These are phyloP conservation scores for Fusarium lateritium DNA, from an alignment of 2,329 filamentous ascomycete genomes.

Conservation along the genomic window DNA sequence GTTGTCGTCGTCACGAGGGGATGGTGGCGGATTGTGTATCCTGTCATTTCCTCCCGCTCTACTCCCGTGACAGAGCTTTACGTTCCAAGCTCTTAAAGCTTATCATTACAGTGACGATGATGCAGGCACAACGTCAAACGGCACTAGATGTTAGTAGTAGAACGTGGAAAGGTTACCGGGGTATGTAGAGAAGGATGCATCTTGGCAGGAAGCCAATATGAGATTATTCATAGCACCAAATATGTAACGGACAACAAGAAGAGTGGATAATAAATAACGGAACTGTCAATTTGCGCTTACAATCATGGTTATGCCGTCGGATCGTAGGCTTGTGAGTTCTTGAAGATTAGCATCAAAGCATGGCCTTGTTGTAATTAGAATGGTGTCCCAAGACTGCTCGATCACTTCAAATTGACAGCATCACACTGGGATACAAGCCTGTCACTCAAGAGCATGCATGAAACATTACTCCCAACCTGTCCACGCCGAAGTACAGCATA, in stretches of 20 bases:
- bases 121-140: background rate
- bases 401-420: background rate
- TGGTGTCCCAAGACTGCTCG: too few species aligned
- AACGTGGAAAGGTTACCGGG: background rate
- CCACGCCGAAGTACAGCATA: background rate
- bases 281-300: too few species aligned
- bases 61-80: background rate
- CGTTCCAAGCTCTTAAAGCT: background rate
- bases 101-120: background rate
- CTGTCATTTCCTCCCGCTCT: background rate
- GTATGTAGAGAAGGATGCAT: background rate
- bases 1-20: background rate
- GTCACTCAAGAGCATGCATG: background rate
- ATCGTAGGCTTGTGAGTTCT: too few species aligned
- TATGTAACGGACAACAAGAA: too few species aligned
- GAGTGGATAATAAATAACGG: too few species aligned
- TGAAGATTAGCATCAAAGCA: too few species aligned
- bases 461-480: background rate
- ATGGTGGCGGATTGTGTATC: background rate
- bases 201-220: too few species aligned
- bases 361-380: too few species aligned
- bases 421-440: background rate
- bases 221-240: too few species aligned
- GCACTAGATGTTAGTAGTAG: background rate
- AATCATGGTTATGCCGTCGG: too few species aligned